phyloP scores from a whole-genome alignment of 352 stramenopile genomes.

The Globisporangium canariense region DNA sequence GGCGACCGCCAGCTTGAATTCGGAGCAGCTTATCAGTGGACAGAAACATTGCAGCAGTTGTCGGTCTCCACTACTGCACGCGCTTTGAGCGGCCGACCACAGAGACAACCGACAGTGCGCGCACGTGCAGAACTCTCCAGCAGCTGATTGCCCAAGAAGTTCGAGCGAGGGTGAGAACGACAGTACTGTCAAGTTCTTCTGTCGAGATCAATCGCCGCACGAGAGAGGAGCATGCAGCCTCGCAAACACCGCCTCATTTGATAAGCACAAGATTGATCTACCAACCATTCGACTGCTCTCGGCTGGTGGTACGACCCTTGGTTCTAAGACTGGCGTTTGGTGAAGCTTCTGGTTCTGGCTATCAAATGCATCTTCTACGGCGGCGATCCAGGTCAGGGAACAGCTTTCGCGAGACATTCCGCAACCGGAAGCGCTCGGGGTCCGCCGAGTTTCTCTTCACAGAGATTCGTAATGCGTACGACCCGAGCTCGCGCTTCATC shows the following conservation, averaged over 20 bases:
- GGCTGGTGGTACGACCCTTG: background rate
- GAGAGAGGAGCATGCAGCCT: conserved; percentile 4
- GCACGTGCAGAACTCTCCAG: background rate
- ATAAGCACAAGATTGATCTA: background rate
- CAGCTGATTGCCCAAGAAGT: background rate
- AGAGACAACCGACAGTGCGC: background rate
- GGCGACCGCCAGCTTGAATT: background rate
- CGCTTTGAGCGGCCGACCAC: background rate
- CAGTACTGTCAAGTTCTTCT: background rate
- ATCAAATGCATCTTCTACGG: conserved; percentile 4
- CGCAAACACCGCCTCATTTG: background rate
- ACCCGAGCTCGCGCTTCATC: conserved; percentile 54
- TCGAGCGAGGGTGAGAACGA: background rate
- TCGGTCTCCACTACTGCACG: background rate
- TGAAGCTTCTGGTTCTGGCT: conserved; percentile 1
- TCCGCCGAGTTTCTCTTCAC: conserved; percentile 44
- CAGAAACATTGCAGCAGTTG: background rate
- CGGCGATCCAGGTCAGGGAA: conserved; percentile 15
- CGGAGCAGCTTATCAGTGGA: background rate
- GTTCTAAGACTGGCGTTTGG: background rate
- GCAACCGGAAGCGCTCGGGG: conserved; percentile 33
- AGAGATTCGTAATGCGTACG: conserved; percentile 58
- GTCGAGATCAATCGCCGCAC: background rate
- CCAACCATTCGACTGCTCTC: background rate
- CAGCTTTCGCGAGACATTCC: conserved; percentile 37